Percentiles rank a stretch among this genome's conserved stretches.
Evolutionary conservation across 176 grass and related monocot species (phyloP).

Genomic region (Aegilops bicornis): DNA sequence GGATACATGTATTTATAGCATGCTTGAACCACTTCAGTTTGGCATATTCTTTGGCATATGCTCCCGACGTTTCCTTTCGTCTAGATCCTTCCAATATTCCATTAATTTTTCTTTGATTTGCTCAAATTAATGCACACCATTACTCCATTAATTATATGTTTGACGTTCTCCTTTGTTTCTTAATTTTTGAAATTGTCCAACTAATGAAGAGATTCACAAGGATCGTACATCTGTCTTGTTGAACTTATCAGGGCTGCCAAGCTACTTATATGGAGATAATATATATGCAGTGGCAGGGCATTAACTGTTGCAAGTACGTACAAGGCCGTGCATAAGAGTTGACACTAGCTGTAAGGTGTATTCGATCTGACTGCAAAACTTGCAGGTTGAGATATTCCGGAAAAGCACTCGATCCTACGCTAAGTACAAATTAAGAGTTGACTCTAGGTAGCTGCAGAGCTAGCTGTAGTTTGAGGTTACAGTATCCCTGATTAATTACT

Average conservation of each 20-base stretch:
- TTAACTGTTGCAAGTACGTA: not conserved
- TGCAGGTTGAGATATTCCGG: not conserved
- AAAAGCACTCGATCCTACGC: not conserved
- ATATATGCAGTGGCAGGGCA: not conserved
- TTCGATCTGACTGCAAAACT: not conserved
- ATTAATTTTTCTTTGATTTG: not conserved
- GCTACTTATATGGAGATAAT: slow-evolving; percentile 1
- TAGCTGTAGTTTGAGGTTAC: not conserved
- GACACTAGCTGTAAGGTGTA: not conserved
- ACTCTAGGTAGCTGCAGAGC: not conserved
- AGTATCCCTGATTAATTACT: no score
- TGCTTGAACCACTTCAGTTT: not conserved
- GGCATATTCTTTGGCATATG: not conserved
- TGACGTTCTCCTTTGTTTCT: not conserved
- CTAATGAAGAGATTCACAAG: not conserved
- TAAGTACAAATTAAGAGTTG: not conserved
- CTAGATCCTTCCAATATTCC: not conserved
- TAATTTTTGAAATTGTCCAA: not conserved
- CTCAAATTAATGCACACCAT: not conserved
- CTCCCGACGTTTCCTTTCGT: not conserved
- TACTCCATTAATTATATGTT: not conserved
- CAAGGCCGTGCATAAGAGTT: not conserved
- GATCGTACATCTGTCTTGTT: slow-evolving; percentile 1
- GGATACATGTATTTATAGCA: not conserved
- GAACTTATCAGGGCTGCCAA: slow-evolving; percentile 24